Evolutionary conservation across 2,329 filamentous ascomycete species (phyloP).

Genomic region (Diaporthe sp.): DNA sequence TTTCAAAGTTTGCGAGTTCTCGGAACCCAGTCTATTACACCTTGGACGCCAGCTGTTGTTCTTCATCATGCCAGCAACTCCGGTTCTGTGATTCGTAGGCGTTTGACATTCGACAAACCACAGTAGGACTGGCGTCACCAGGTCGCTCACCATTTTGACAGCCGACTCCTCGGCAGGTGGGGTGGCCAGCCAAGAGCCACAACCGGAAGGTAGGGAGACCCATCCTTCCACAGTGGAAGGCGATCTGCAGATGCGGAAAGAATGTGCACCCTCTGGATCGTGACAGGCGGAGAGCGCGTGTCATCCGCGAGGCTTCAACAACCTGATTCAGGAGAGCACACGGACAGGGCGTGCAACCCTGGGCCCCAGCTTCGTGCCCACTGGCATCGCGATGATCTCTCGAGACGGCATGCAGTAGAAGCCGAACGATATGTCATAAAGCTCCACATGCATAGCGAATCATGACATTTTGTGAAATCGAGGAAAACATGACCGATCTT

Average conservation of each 20-base stretch:
- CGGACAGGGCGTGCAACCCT: slow-evolving; percentile 13
- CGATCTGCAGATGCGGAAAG: background rate
- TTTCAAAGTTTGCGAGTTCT: background rate
- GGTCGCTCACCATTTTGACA: background rate
- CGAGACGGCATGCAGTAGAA: slow-evolving; percentile 28
- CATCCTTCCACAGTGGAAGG: background rate
- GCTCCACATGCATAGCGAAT: slow-evolving; percentile 24
- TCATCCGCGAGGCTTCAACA: slow-evolving; percentile 8
- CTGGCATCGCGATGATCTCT: slow-evolving; percentile 25
- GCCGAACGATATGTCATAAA: slow-evolving; percentile 26
- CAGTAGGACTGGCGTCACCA: background rate
- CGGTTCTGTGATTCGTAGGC: background rate
- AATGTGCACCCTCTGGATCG: background rate
- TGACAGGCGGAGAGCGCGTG: background rate
- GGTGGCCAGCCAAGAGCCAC: background rate
- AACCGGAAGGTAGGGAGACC: background rate
- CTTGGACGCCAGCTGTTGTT: background rate
- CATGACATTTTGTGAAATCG: slow-evolving; percentile 32
- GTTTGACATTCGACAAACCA: slow-evolving; percentile 2
- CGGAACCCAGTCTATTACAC: background rate
- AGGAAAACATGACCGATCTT: slow-evolving; percentile 26
- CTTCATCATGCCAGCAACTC: background rate
- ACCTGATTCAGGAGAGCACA: slow-evolving; percentile 36
- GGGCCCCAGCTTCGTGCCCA: slow-evolving; percentile 21
- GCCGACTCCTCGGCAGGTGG: slow-evolving; percentile 12